Base-by-base conservation (phyloP, 177 flowering plant species). In the Tripterygium wilfordii region DNA sequence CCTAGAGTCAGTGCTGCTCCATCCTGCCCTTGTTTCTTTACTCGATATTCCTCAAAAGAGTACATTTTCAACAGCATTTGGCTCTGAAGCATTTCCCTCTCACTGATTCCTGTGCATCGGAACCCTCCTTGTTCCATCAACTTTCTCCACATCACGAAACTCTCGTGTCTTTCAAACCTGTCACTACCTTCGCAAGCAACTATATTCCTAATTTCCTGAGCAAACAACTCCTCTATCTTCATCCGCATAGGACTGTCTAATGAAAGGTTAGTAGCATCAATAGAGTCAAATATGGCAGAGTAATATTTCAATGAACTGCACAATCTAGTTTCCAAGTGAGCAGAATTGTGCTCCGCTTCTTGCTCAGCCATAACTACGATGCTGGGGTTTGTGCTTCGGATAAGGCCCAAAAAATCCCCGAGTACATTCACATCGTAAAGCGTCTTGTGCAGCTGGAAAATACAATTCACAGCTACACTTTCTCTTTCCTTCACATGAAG, bases 401-500 rank as follows among this genome's bases (percentile, higher is more conserved):
- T 74, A 35, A 85, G 59, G 5, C 95, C 89, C 69, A 90, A 28
- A 23, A 90, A 67, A 45, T 85, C 88, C 56, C 79, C 76, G 4
- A 90, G 46, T 0, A 68, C 81, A 36, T 25, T 72, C 5, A 45
- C 54, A 36, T 84, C 90, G 37, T 90, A 81, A 3, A 90, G 85
- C 31, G 72, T 72, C 70, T 75, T 85, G 71, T 90, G 98, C 33
- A 90, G 56, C 50, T 90, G 98, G 21, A 76, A 68, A 14, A 72
- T 28, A 51, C 96, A 88, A 40, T 83, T 90, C 53, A 88, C 92
- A 3, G 78, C 98, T 25, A 90, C 92, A 25, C 58, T 59, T 60
- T 90, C 98, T 3, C 53, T 57, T 60, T 83, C 89, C 74, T 85
- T 88, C 23, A 87, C 88, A 64, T 90, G 96, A 63, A 90, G 96